These are phyloP conservation scores for Pisolithus thermaeus DNA, from an alignment of 1,284 basidiomycete genomes.

Conservation along the genomic window DNA sequence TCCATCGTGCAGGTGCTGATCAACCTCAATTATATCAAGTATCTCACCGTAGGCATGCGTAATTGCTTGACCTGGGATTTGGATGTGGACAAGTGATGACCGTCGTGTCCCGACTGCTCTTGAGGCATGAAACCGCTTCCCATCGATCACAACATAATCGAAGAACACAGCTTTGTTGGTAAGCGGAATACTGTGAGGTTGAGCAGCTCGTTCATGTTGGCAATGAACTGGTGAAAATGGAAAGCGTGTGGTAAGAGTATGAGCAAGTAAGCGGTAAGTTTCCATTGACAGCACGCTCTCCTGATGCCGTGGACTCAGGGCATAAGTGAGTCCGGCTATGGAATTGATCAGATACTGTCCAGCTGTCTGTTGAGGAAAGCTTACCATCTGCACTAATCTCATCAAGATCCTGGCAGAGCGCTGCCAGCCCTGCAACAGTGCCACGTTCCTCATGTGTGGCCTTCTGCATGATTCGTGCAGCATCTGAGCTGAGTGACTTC, in stretches of 20 bases:
- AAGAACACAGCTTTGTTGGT: slow-evolving; percentile 11
- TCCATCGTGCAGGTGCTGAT: neutral
- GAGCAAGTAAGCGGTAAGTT: neutral
- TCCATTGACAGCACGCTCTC: neutral
- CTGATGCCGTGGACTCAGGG: slow-evolving; percentile 1
- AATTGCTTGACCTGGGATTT: neutral
- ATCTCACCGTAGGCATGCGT: neutral
- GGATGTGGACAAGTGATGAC: neutral
- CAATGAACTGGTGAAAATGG: neutral
- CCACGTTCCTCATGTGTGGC: slow-evolving; percentile 23
- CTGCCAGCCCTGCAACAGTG: slow-evolving; percentile 16
- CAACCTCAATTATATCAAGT: slow-evolving; percentile 4
- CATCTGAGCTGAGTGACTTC: neutral
- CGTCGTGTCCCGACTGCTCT: neutral
- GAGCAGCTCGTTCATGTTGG: neutral
- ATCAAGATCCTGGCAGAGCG: slow-evolving; percentile 16
- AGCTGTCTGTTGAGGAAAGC: neutral
- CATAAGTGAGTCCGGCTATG: neutral
- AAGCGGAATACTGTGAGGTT: slow-evolving; percentile 3
- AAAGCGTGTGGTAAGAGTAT: neutral
- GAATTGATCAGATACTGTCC: neutral
- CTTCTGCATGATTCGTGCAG: slow-evolving; percentile 15
- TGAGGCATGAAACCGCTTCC: slow-evolving; percentile 14
- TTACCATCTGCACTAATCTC: slow-evolving; percentile 14
- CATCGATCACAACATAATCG: slow-evolving; percentile 18